Conservation (phyloP, 257 asterid genomes). For the Solanum neorickii region DNA sequence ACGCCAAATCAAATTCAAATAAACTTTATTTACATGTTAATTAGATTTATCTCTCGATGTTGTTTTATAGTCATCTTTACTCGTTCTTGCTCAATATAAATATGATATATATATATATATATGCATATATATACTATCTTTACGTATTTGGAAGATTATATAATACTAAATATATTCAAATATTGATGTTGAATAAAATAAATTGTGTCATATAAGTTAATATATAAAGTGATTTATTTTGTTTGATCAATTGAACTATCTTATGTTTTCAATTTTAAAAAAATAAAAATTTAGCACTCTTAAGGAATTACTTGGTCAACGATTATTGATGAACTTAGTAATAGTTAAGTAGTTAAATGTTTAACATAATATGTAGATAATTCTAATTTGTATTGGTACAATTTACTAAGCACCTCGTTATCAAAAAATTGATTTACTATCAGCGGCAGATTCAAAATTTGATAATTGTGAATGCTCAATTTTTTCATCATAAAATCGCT, state of each 20-base stretch:
- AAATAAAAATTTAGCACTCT: background rate
- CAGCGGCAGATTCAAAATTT: no score
- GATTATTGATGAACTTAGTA: background rate
- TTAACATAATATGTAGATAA: background rate
- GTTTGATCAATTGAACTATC: background rate
- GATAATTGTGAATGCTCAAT: no score
- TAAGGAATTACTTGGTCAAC: background rate
- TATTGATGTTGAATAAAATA: background rate
- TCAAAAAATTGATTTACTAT: background rate
- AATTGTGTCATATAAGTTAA: background rate
- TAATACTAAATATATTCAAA: background rate
- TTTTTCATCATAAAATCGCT: no score
- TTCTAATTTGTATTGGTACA: background rate
- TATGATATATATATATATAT: no score
- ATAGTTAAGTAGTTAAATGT: background rate
- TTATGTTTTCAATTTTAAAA: background rate
- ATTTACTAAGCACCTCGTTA: background rate
- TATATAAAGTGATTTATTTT: background rate
- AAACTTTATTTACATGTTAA: no score
- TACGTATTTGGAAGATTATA: background rate
- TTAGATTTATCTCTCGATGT: no score
- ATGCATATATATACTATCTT: background rate
- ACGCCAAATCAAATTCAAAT: no score
- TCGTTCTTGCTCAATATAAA: no score
- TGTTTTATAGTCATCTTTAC: no score